A percentile compares a stretch with the other conserved stretches of the same genome.
Evolutionary conservation across 192 early-diverging fungal genomes (phyloP).

Genomic region (Rhizoclosmatium globosum): DNA sequence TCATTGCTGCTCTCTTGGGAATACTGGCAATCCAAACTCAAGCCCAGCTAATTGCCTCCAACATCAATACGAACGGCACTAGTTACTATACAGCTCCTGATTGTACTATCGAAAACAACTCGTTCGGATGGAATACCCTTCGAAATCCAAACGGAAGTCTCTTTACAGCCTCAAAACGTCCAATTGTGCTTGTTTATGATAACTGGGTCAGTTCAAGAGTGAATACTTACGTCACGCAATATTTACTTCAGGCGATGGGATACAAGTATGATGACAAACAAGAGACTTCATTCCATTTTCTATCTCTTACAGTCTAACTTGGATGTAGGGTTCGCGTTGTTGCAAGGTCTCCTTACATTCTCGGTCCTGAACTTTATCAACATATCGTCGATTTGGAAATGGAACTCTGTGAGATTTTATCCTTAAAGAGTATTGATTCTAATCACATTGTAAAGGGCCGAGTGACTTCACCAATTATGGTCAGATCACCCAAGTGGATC

Average conservation of each 20-base stretch:
- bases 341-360: background rate
- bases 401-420: constrained; percentile 5
- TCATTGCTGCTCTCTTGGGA: no score
- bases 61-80: background rate
- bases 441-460: constrained; percentile 2
- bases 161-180: background rate
- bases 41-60: background rate
- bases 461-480: constrained; percentile 6
- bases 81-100: background rate
- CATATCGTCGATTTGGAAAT: constrained; percentile 1
- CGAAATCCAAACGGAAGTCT: background rate
- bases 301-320: no score
- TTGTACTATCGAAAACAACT: constrained; percentile 12
- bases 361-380: constrained; percentile 5
- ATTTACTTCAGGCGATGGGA: constrained; percentile 24
- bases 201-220: background rate
- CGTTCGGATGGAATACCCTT: constrained; percentile 11
- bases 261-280: background rate
- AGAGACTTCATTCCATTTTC: no score
- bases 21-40: no score
- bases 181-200: background rate
- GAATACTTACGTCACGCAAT: constrained; percentile 10
- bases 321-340: background rate
- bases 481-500: constrained; percentile 18
- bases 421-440: no score